phyloP scores from a whole-genome alignment of 2,329 filamentous ascomycete species.

The Aspergillus niger region DNA sequence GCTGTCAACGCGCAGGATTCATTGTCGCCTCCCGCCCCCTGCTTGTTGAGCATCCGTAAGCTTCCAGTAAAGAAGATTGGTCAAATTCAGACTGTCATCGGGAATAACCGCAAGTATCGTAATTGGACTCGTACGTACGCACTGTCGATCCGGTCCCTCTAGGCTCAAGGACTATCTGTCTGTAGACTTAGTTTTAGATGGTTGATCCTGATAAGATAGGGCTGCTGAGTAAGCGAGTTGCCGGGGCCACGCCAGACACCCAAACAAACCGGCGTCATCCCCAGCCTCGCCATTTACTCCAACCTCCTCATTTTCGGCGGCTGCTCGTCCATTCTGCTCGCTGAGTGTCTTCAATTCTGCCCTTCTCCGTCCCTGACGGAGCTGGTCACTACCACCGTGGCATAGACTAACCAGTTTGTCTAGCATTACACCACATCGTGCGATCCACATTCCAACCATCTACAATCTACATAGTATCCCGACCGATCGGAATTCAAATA shows the following conservation, averaged over 20 bases:
- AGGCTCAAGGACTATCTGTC: neutral
- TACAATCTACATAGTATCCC: neutral
- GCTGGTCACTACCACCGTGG: neutral
- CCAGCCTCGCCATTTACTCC: constrained; percentile 39
- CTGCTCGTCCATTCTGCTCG: constrained; percentile 14
- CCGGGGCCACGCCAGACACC: constrained; percentile 26
- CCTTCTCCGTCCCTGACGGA: neutral
- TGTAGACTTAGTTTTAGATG: too few relatives aligned
- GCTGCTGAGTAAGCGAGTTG: constrained; percentile 33
- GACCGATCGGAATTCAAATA: neutral
- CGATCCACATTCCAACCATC: constrained; percentile 8
- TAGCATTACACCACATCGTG: neutral
- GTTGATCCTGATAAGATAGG: constrained; percentile 16
- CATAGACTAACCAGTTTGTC: neutral
- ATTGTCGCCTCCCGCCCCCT: neutral
- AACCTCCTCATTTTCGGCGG: constrained; percentile 40
- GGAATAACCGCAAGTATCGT: neutral
- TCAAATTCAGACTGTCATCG: neutral
- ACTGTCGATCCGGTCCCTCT: neutral
- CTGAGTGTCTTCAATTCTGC: neutral
- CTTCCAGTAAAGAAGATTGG: neutral
- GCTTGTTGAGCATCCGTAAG: neutral
- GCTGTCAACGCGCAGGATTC: neutral
- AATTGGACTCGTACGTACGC: neutral
- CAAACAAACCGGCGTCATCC: constrained; percentile 32